Conservation (phyloP, 345 rosid genomes). For the Sonneratia caseolaris region DNA sequence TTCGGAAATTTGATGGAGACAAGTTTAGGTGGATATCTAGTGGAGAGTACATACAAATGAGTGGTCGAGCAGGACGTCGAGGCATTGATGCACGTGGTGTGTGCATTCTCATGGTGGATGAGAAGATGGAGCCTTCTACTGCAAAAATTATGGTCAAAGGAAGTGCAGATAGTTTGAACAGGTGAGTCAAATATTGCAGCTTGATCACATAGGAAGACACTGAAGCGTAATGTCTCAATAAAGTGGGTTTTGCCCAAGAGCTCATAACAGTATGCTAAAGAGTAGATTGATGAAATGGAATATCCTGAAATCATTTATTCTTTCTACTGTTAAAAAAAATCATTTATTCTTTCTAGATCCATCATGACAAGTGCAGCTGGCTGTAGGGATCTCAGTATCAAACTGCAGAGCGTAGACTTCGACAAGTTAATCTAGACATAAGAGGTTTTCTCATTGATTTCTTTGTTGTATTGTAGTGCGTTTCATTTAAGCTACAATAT, state of each 20-base stretch:
- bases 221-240: not conserved
- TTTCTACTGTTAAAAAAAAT: no score
- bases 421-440: not conserved
- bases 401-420: not conserved
- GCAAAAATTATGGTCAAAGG: conserved; percentile 95
- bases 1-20: conserved; percentile 96
- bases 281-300: not conserved
- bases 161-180: conserved; percentile 90
- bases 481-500: conserved; percentile 97
- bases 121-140: conserved; percentile 89
- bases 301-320: not conserved
- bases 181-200: conserved; percentile 19
- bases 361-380: not conserved
- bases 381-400: not conserved
- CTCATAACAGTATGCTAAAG: not conserved
- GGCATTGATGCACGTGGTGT: conserved; percentile 93
- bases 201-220: not conserved
- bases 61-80: conserved; percentile 99
- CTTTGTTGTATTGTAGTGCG: conserved; percentile 44
- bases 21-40: conserved; percentile 97
- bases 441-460: not conserved
- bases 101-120: conserved; percentile 95
- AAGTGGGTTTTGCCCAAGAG: not conserved
- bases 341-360: not conserved
- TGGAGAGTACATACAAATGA: conserved; percentile 98